Conservation (phyloP, 2,329 filamentous ascomycete species). For the Verticillium albo-atrum region DNA sequence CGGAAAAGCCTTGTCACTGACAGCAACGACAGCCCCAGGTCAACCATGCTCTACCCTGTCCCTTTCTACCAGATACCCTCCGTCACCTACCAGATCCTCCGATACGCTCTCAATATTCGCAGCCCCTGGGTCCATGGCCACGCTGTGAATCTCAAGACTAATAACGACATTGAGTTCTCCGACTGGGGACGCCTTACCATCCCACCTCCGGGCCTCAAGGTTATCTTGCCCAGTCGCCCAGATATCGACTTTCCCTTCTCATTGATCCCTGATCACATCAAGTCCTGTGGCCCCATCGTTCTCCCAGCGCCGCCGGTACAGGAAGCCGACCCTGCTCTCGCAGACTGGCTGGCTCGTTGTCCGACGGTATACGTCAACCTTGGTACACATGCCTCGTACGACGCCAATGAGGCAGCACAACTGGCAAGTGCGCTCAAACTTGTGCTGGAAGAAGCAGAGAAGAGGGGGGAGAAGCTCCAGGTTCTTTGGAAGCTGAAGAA, state of each 20-base stretch:
- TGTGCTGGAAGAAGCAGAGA: constrained; percentile 20
- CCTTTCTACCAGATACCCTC: constrained; percentile 27
- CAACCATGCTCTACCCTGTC: constrained; percentile 40
- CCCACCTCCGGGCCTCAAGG: too few relatives aligned
- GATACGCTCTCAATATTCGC: neutral
- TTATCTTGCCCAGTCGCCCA: too few relatives aligned
- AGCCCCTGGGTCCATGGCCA: neutral
- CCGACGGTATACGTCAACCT: constrained; percentile 45
- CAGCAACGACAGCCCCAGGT: constrained; percentile 9
- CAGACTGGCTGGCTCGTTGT: constrained; percentile 31
- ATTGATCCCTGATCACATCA: constrained; percentile 8
- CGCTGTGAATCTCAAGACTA: neutral
- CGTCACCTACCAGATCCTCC: neutral
- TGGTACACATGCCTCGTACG: constrained; percentile 28
- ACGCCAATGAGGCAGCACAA: constrained; percentile 25
- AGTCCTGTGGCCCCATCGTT: constrained; percentile 38
- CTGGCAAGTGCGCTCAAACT: constrained; percentile 30
- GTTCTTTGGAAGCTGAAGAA: constrained; percentile 30
- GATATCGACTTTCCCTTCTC: too few relatives aligned
- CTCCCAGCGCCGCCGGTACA: constrained; percentile 27
- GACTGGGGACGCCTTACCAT: neutral
- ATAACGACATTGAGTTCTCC: neutral
- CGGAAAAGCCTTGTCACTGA: too few relatives aligned
- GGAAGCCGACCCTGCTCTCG: constrained; percentile 36
- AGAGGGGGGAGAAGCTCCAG: constrained; percentile 12